phyloP scores from a whole-genome alignment of 2,329 filamentous ascomycete species.

The Clonostachys rosea region DNA sequence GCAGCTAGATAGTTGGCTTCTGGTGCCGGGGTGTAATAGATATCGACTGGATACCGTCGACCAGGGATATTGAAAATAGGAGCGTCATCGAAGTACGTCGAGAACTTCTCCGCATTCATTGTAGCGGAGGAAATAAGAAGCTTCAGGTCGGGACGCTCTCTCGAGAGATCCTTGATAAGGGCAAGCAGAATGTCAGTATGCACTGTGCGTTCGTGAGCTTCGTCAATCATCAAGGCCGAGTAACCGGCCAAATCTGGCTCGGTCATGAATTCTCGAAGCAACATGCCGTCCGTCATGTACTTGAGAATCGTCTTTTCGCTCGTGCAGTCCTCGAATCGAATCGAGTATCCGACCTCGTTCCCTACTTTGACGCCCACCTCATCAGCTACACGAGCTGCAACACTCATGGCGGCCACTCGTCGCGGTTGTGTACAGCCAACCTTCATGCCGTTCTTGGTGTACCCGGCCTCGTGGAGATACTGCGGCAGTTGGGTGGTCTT shows the following conservation, averaged over 20 bases:
- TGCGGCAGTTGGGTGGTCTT: slow-evolving; percentile 96
- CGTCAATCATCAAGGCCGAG: slow-evolving; percentile 90
- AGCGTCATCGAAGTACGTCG: slow-evolving; percentile 84
- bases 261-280: slow-evolving; percentile 84
- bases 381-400: slow-evolving; percentile 91
- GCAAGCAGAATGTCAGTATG: slow-evolving; percentile 88
- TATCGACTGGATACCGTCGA: slow-evolving; percentile 81
- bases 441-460: slow-evolving; percentile 77
- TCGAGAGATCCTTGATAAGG: slow-evolving; percentile 81
- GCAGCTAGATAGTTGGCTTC: slow-evolving; percentile 93
- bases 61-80: slow-evolving; percentile 96
- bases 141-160: slow-evolving; percentile 80
- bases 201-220: slow-evolving; percentile 91
- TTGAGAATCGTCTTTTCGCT: slow-evolving; percentile 88
- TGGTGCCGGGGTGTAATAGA: slow-evolving; percentile 84
- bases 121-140: slow-evolving; percentile 91
- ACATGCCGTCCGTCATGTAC: slow-evolving; percentile 97
- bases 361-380: slow-evolving; percentile 89
- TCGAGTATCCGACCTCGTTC: slow-evolving; percentile 88
- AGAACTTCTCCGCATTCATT: slow-evolving; percentile 90
- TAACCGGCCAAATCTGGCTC: slow-evolving; percentile 82
- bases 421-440: slow-evolving; percentile 92
- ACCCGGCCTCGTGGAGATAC: slow-evolving; percentile 88
- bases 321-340: slow-evolving; percentile 91
- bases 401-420: slow-evolving; percentile 94